Base-by-base conservation (phyloP, 176 grass and related monocot genomes). In the Lolium perenne region DNA sequence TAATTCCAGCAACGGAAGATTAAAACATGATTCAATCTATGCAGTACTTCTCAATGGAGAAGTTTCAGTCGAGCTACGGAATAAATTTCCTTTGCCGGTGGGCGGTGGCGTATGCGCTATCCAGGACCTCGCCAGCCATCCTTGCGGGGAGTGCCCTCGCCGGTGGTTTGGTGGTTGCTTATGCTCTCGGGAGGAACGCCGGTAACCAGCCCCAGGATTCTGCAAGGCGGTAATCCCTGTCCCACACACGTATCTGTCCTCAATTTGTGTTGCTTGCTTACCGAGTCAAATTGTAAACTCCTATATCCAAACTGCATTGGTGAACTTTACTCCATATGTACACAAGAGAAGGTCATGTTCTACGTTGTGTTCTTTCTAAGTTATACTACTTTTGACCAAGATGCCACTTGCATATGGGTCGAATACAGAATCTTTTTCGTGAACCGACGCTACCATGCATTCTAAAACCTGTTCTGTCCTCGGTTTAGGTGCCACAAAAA, bases 21-120 rank as follows among this genome's bases (percentile, higher is more conserved):
- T 47, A 64, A 77, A 45, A 56, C 3, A 8, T 11, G 21, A 78
- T 41, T 81, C 20, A 17, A 8, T 80, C 20, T 76, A 26, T 87
- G 79, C 88, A 91, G 90, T 82, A 47, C 1, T 97, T 97, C 58
- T 89, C 86, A 1, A 63, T 85, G 78, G 80, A 92, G 20, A 94
- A 92, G 56, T 97, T 91, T 25, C 69, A 87, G 76, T 62, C 46
- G 14, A 94, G 85, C 74, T 94, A 90, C n/a, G 85, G 84, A 69
- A 14, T 64, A 20, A 47, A 45, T 71, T 97, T 94, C 86, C 46
- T 87, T 38, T 83, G 76, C 2, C 46, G 86, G 79, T 97, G 88
- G 92, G 68, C 80, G 0, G 75, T 89, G 13, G 56, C 80, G 14
- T 92, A 62, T 84, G 40, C 83, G 21, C 89, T 74, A 79, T 35